A percentile compares a stretch with the other conserved stretches of the same genome.
Evolutionary conservation across 768 basidiomycete species (phyloP).

Genomic region (Pisolithus albus): DNA sequence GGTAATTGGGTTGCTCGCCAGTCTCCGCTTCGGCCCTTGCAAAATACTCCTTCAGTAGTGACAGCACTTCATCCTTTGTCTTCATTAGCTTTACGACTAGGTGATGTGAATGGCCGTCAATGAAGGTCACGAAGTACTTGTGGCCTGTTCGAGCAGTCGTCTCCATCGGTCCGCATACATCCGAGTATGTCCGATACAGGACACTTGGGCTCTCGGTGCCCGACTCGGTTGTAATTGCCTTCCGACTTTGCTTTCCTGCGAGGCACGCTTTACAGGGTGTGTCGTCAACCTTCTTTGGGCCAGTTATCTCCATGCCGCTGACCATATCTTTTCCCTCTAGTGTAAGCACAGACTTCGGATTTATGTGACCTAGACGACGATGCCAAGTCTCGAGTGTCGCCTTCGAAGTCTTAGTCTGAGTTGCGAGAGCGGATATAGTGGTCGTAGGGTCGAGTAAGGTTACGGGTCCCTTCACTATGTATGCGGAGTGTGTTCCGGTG

Average conservation of each 20-base stretch:
- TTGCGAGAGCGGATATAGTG: not conserved
- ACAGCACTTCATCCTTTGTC: conserved; percentile 1
- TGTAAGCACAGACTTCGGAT: not conserved
- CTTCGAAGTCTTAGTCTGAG: not conserved
- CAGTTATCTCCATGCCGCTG: conserved; percentile 1
- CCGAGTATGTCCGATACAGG: conserved; percentile 7
- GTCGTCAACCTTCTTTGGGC: not conserved
- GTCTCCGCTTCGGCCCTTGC: conserved; percentile 6
- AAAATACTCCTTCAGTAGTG: conserved; percentile 10
- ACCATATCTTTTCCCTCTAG: conserved; percentile 4
- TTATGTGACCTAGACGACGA: not conserved
- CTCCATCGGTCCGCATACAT: conserved; percentile 17
- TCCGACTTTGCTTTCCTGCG: conserved; percentile 17
- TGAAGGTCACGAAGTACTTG: conserved; percentile 15
- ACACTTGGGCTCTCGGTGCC: not conserved
- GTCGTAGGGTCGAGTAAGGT: not conserved
- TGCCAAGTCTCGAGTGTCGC: conserved; percentile 4
- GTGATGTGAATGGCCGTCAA: conserved; percentile 15
- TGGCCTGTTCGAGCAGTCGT: conserved; percentile 3
- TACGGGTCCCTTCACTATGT: not conserved
- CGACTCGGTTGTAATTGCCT: conserved; percentile 8
- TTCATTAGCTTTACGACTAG: conserved; percentile 8
- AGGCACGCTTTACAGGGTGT: conserved; percentile 14
- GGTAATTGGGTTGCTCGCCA: not conserved
- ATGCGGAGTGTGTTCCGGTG: not conserved